These are phyloP conservation scores for Westerdykella aurantiaca DNA, from an alignment of 2,329 filamentous ascomycete species.

Conservation along the genomic window DNA sequence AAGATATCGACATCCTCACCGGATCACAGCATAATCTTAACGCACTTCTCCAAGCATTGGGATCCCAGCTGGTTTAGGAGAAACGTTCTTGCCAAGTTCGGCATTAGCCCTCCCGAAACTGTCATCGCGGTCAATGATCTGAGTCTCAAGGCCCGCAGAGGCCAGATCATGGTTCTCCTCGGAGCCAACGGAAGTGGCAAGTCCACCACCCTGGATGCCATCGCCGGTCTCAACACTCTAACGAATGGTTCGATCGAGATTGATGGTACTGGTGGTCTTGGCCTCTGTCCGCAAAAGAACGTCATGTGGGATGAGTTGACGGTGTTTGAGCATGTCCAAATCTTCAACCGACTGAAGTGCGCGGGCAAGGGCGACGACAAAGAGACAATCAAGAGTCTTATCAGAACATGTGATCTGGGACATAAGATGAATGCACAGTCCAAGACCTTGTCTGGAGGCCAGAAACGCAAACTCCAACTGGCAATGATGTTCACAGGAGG, in stretches of 20 bases:
- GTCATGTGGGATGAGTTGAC: slow-evolving; percentile 88
- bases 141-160: slow-evolving; percentile 63
- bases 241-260: slow-evolving; percentile 72
- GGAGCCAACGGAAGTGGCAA: slow-evolving; percentile 90
- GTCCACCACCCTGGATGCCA: slow-evolving; percentile 80
- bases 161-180: slow-evolving; percentile 79
- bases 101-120: slow-evolving; percentile 50
- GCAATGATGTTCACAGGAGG: slow-evolving; percentile 95
- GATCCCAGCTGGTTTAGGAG: slow-evolving; percentile 56
- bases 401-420: slow-evolving; percentile 66
- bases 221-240: slow-evolving; percentile 73
- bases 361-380: slow-evolving; percentile 47
- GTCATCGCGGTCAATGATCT: slow-evolving; percentile 76
- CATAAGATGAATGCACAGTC: slow-evolving; percentile 67
- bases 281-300: slow-evolving; percentile 88
- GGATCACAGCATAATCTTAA: slow-evolving; percentile 60
- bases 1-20: slow-evolving; percentile 39
- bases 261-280: slow-evolving; percentile 71
- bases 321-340: slow-evolving; percentile 74
- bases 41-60: slow-evolving; percentile 74
- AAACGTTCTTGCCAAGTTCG: slow-evolving; percentile 43
- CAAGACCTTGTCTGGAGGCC: slow-evolving; percentile 78
- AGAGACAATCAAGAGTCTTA: slow-evolving; percentile 57
- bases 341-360: slow-evolving; percentile 80
- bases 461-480: slow-evolving; percentile 86